Percentiles rank a stretch among this genome's conserved stretches.
These are phyloP conservation scores for Pichia sp. DNA, from an alignment of 1,139 yeast genomes.

Conservation along the genomic window DNA sequence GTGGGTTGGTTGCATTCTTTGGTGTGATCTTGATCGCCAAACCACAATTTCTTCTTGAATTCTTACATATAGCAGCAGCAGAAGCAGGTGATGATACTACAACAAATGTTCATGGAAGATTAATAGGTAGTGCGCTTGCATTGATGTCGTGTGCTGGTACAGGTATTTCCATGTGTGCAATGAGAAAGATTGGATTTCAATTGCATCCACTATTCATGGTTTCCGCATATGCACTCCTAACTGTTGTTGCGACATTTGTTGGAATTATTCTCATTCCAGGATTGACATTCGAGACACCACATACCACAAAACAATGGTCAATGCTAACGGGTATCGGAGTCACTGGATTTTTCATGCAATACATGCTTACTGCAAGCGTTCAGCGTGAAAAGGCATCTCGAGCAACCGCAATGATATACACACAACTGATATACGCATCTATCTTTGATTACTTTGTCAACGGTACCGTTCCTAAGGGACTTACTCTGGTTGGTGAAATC, in stretches of 20 bases:
- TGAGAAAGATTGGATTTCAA: slow-evolving; percentile 70
- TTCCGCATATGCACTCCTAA: slow-evolving; percentile 66
- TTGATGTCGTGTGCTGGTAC: slow-evolving; percentile 72
- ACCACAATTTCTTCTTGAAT: too few relatives aligned
- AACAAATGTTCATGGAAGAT: too few relatives aligned
- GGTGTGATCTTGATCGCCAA: slow-evolving; percentile 49
- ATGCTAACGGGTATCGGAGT: slow-evolving; percentile 62
- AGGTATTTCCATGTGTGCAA: slow-evolving; percentile 64
- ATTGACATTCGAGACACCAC: slow-evolving; percentile 59
- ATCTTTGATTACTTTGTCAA: slow-evolving; percentile 72
- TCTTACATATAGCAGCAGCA: too few relatives aligned
- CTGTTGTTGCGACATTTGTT: slow-evolving; percentile 54
- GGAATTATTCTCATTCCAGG: slow-evolving; percentile 62
- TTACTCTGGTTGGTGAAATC: slow-evolving; percentile 67
- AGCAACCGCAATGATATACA: slow-evolving; percentile 72
- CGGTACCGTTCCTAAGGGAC: slow-evolving; percentile 67
- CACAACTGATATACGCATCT: slow-evolving; percentile 78
- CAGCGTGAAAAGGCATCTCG: slow-evolving; percentile 81
- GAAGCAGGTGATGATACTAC: not conserved
- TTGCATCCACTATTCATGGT: slow-evolving; percentile 84
- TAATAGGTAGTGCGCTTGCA: slow-evolving; percentile 41
- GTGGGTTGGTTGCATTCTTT: slow-evolving; percentile 63
- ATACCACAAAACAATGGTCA: slow-evolving; percentile 59
- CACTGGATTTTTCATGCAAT: slow-evolving; percentile 82
- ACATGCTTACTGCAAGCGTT: slow-evolving; percentile 75